Evolutionary conservation across 805 yeast species (phyloP).

Genomic region (Alloascoidea africana): DNA sequence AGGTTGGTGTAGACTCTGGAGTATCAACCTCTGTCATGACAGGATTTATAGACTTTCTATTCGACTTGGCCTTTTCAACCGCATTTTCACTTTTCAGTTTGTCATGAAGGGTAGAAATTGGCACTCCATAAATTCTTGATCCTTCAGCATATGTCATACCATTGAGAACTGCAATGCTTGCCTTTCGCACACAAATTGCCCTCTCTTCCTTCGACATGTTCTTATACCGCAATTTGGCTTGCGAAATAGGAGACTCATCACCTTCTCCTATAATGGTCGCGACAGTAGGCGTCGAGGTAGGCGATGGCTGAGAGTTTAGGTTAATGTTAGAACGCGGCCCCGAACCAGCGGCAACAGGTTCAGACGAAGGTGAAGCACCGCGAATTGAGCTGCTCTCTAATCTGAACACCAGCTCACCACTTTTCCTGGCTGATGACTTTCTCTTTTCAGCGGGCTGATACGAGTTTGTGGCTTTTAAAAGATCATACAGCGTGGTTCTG

Average conservation of each 20-base stretch:
- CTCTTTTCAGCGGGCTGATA: neutral
- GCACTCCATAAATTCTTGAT: neutral
- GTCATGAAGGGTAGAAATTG: neutral
- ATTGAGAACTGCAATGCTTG: neutral
- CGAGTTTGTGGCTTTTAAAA: neutral
- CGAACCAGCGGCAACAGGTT: too few species aligned
- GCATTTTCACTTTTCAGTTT: neutral
- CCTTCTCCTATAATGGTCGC: too few species aligned
- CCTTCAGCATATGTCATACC: neutral
- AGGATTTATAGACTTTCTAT: neutral
- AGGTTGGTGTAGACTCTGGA: neutral
- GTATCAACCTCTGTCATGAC: neutral
- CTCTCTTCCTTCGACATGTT: neutral
- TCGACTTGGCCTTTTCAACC: neutral
- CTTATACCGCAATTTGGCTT: neutral
- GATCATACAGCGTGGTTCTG: neutral
- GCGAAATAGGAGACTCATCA: neutral
- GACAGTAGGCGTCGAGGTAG: too few species aligned
- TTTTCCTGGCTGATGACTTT: neutral
- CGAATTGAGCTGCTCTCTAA: neutral
- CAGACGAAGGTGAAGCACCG: neutral
- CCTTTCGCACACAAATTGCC: neutral
- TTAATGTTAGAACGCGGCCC: too few species aligned
- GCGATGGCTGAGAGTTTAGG: neutral
- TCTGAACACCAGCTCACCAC: neutral